A percentile compares a stretch with the other conserved stretches of the same genome.
Conservation (phyloP, 176 grass and related monocot genomes). For the Zoysia pacifica region DNA sequence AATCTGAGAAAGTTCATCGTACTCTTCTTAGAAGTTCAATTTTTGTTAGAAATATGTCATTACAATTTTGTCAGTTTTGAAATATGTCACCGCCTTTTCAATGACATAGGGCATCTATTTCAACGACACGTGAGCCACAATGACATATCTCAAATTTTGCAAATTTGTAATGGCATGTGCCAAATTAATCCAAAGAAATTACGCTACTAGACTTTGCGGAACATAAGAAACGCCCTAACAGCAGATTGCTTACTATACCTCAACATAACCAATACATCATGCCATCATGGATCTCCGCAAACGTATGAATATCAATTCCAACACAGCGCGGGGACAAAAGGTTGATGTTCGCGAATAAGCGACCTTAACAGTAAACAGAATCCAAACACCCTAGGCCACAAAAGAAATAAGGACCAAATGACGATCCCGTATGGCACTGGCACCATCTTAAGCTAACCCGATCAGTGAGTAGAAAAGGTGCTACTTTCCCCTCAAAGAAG, state of each 20-base stretch:
- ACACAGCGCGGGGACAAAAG: neutral
- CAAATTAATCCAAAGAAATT: neutral
- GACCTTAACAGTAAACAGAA: neutral
- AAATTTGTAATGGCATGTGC: too few relatives aligned
- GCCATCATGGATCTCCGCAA: neutral
- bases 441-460: slow-evolving; percentile 30
- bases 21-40: neutral
- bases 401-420: slow-evolving; percentile 1
- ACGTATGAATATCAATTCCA: slow-evolving; percentile 11
- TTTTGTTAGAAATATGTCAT: neutral
- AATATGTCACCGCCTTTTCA: too few relatives aligned
- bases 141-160: too few relatives aligned
- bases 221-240: neutral
- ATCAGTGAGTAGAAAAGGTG: slow-evolving; percentile 33
- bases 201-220: neutral
- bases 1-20: neutral
- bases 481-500: slow-evolving; percentile 35
- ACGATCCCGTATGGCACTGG: slow-evolving; percentile 24
- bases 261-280: neutral
- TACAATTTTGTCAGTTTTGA: too few relatives aligned
- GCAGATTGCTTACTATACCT: neutral
- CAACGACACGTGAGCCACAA: too few relatives aligned
- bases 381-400: slow-evolving; percentile 2
- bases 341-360: neutral
- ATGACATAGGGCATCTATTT: too few relatives aligned